Base-by-base conservation (phyloP, 352 stramenopile species). In the Plasmopara halstedii region DNA sequence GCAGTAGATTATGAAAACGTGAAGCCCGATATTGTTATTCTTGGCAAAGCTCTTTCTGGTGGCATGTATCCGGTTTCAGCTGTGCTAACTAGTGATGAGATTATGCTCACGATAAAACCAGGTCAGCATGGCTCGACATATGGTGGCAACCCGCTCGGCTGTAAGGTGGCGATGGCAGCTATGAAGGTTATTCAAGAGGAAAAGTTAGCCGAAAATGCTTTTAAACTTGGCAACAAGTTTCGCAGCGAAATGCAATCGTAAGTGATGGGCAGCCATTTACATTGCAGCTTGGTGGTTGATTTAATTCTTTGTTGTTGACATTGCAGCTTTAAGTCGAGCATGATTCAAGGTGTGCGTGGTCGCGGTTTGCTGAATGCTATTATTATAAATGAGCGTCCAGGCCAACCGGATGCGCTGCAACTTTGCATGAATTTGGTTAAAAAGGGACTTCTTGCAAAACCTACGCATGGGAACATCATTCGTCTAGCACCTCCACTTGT, bases 401-500 rank as follows among this genome's bases (percentile, higher is more conserved):
- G 86, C 48, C 85, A 90, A 48, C 63, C 72, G 22, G 64, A 81
- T 56, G 96, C 96, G 14, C 97, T 90, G 86, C 78, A 98, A 41
- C 75, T 99, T 15, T 99, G 97, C 64, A 59, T 99, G 39, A 82
- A 85, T 41, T 81, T 99, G 66, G 92, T 81, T 55, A 73, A 98
- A 51, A 86, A 96, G 58, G 96, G 97, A 1, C 63, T 99, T 25
- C 73, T 99, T 21, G 96, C 97, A 39, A 99, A 99, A 73, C 97
- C 96, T 13, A 99, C 97, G 34, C 97, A 99, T 64, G 94, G 91
- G 53, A 97, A 98, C 73, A 97, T 98, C 64, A 98, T 98, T 65
- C 88, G 95, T 34, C 90, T 99, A 39, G 94, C 96, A 23, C 96
- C 96, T 17, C 95, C 95, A 29, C 80, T 98, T 40, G 95, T 88